Evolutionary conservation across 1,284 basidiomycete species (phyloP).

Genomic region (Cronartium quercuum): DNA sequence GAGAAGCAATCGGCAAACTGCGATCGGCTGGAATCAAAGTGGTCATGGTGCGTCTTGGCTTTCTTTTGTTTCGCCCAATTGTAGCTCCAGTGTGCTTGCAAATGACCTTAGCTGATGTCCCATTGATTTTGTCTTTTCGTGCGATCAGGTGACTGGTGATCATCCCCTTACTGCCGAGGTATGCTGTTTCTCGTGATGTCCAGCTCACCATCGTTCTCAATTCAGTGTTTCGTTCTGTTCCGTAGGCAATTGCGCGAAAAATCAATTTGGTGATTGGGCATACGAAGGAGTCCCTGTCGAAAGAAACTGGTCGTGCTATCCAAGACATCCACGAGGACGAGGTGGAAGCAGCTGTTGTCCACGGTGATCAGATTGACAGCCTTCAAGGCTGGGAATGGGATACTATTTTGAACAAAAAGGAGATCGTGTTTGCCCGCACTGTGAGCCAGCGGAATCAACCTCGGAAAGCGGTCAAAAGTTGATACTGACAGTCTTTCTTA

Average conservation of each 20-base stretch:
- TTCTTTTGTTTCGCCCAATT: background rate
- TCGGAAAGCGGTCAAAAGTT: background rate
- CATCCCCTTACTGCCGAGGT: constrained; percentile 58
- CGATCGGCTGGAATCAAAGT: constrained; percentile 64
- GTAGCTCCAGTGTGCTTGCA: constrained; percentile 3
- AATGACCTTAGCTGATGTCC: background rate
- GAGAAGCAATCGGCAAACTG: constrained; percentile 63
- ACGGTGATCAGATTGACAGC: constrained; percentile 55
- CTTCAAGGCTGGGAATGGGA: constrained; percentile 56
- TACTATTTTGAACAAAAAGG: constrained; percentile 59
- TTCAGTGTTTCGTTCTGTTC: background rate
- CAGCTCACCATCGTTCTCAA: background rate
- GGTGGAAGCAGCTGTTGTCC: constrained; percentile 60
- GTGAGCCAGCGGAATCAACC: background rate
- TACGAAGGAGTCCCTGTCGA: constrained; percentile 58
- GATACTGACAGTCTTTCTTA: background rate
- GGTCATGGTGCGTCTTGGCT: constrained; percentile 61
- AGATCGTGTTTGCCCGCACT: constrained; percentile 65
- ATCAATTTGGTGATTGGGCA: constrained; percentile 58
- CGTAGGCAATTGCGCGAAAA: constrained; percentile 59
- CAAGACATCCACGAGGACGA: constrained; percentile 64
- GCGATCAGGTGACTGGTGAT: constrained; percentile 50
- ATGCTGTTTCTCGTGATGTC: background rate
- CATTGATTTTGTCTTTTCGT: background rate
- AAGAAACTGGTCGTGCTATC: constrained; percentile 56